Base-by-base conservation (phyloP, 129 eudicot genomes). In the Flaveria trinervia region DNA sequence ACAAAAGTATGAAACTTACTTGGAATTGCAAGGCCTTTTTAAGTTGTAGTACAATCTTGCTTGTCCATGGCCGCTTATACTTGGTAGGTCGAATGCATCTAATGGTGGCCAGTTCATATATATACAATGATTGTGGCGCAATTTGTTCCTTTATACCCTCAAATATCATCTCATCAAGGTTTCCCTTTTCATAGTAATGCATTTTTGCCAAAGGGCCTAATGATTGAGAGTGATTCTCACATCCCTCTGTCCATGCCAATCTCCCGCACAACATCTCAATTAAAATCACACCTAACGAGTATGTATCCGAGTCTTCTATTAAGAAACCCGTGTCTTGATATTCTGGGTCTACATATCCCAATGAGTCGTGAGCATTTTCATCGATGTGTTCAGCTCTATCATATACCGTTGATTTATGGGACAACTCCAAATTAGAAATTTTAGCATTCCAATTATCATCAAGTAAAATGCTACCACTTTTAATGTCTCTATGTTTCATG, bases 261-360 rank as follows among this genome's bases (percentile, higher is more conserved):
- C 11, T 65, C 49, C 70, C 70, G 17, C 70, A 30, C 70, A 65
- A 15, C 3, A 65, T 65, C 70, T 65, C 70, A 36, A 65, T 0
- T 7, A 65, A 65, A 33, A 65, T 36, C 70, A 65, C 46, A 65
- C 70, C 62, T 14, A 65, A 65, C 15, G 70, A 65, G 46, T 65
- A 65, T 65, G 16, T 65, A 65, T 65, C 70, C 4, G 70, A 65
- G 3, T 2, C 12, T 65, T 16, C 16, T 9, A 25, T 14, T n/a
- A 65, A 15, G 46, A 4, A 65, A 50, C 62, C 60, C 13, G 0
- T 0, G 1, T 14, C 4, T 26, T 60, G 8, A 14, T 52, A 57
- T 0, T 3, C 4, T 4, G 49, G 51, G 77, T 73, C 54, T 7
- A 67, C 3, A 10, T 17, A 43, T 1, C 72, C 51, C 16, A 67